Conservation (phyloP, 1,139 yeast species). For the Kluyveromyces marxianus region DNA sequence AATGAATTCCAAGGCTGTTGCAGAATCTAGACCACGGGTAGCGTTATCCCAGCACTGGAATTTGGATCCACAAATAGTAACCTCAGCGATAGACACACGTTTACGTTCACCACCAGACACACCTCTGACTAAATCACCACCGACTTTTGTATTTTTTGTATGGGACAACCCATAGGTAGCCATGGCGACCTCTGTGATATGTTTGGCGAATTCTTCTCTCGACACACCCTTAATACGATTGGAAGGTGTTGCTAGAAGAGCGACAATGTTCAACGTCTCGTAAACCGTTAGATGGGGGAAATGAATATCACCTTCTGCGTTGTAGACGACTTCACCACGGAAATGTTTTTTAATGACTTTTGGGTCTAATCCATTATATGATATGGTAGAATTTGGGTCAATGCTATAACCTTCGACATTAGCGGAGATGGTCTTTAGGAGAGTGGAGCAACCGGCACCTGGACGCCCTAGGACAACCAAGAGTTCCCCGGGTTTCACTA, state of each 20-base stretch:
- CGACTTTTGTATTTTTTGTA: conserved; percentile 61
- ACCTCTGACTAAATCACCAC: conserved; percentile 63
- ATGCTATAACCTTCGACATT: conserved; percentile 67
- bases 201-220: conserved; percentile 51
- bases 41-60: conserved; percentile 72
- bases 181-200: conserved; percentile 60
- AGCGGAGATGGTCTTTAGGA: conserved; percentile 61
- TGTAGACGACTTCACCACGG: conserved; percentile 59
- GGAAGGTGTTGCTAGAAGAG: conserved; percentile 56
- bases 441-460: conserved; percentile 80
- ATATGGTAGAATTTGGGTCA: conserved; percentile 41
- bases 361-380: conserved; percentile 45
- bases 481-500: conserved; percentile 62
- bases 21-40: conserved; percentile 68
- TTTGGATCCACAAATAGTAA: conserved; percentile 51
- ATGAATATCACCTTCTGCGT: conserved; percentile 65
- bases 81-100: conserved; percentile 72
- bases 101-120: conserved; percentile 82
- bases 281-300: conserved; percentile 70
- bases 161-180: conserved; percentile 67
- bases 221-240: conserved; percentile 54
- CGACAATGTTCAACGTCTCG: conserved; percentile 60
- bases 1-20: conserved; percentile 69
- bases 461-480: conserved; percentile 77
- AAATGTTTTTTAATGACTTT: conserved; percentile 42